Base-by-base conservation (phyloP, 768 basidiomycete genomes). In the Naganishia vishniacii region DNA sequence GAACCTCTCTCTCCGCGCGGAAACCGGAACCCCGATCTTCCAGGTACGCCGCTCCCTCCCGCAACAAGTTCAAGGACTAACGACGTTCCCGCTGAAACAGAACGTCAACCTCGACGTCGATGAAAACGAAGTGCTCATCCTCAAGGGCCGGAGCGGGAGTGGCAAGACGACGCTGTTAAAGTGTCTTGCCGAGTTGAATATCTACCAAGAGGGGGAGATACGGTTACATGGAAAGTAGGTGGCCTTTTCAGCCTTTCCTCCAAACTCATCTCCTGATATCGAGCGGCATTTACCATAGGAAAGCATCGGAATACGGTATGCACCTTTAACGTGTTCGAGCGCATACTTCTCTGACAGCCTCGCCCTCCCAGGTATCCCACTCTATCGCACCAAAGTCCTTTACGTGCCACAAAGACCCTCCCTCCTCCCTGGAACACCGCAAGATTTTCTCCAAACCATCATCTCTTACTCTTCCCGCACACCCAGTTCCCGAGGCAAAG, bases 381-480 rank as follows among this genome's bases (percentile, higher is more conserved):
- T 74, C 18, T 94, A 85, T 77, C 84, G 91, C 56, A 90, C 86
- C 0, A 82, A 81, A 61, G 85, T 94, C 2, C 82, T 86, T 64
- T 94, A 94, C 74, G 85, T 93, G 26, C 91, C 91, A 0, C 91
- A 94, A 76, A 81, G 91, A 42, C 87, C 91, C 0, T 88, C 90
- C 0, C 80, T 93, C n/a, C 83, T 94, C 23, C 84, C 89, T 1
- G 87, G 87, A 4, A 86, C 87, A 2, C 91, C 91, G 0, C 80
- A 81, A 25, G 85, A 86, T 64, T 89, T 93, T 69, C 78, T 92
- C 62, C 72, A 76, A 3, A 79, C 82, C 0, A 78, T 91, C 65
- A 78, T 79, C 29, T 77, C 80, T 7, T 86, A 88, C 71, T 69
- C 69, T 58, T 80, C 80, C 65, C 84, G 78, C 75, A 79, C 72